Base-by-base conservation (phyloP, 2,329 filamentous ascomycete species). In the Colletotrichum plurivorum region DNA sequence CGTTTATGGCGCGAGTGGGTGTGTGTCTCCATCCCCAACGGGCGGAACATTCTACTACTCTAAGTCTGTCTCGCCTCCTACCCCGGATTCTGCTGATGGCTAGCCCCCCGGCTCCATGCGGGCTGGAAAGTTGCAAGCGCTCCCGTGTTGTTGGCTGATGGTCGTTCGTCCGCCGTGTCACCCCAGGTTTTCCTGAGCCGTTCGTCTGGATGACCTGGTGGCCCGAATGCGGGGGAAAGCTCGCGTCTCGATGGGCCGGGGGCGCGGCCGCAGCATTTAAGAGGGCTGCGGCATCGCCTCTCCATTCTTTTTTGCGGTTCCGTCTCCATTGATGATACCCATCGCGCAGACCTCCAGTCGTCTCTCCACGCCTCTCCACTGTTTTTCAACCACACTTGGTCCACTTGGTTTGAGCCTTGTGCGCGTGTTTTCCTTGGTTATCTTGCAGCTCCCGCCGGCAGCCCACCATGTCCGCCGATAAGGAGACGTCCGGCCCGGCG, bases 391-490 rank as follows among this genome's bases (percentile, higher is more conserved):
- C 48, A 27, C 31, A 25, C 45, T 57, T 36, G 67, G 49, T 48
- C 52, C 63, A 67, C 56, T 31, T 61, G 25, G 46, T 22, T 10
- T 25, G 67, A 62, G 57, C 51, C 52, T 36, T 36, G 31, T 36
- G 31, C 22, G 27, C 48, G 22, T 62, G 52, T 49, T 57, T 49
- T 51, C 15, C 15, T 46, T 46, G 45, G 46, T 20, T 45, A 60
- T 66, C 63, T 46, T 46, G 46, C 58, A 59, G 27, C 43, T 46
- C 25, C 31, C 10, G 10, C 10, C 31, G 31, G 31, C 43, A 41
- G 1, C 46, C 49, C 45, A 65, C 43, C 55, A 78, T 78, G 76
- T 70, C 72, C 36, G 46, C 69, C 46, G 72, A 64, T 41, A 73
- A 72, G 63, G 72, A 64, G 45, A 73, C 70, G 63, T 63, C 64